phyloP scores from a whole-genome alignment of 306 rosid species.

The Corylus heterophylla region DNA sequence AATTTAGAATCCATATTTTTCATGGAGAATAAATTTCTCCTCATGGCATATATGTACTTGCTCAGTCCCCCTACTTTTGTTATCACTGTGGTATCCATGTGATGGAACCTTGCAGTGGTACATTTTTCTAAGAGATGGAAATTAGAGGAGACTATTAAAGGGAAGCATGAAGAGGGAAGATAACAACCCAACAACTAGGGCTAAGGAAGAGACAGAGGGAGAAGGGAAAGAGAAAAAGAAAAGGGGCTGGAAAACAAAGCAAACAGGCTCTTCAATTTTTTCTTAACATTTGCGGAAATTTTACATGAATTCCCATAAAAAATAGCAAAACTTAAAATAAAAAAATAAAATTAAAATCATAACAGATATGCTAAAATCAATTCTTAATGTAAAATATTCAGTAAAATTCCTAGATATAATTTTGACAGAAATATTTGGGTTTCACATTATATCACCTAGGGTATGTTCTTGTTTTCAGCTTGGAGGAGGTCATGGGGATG shows the following conservation, averaged over 20 bases:
- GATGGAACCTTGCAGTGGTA: no score
- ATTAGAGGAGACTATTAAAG: neutral
- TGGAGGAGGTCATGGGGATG: neutral
- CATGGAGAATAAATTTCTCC: no score
- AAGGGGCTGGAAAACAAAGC: neutral
- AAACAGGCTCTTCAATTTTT: neutral
- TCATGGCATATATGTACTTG: no score
- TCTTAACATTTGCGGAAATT: neutral
- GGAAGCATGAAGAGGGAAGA: neutral
- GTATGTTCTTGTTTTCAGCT: neutral
- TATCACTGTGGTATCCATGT: neutral
- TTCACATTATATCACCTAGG: neutral
- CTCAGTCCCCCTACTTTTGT: no score
- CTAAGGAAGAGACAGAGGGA: neutral
- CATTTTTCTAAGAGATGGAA: neutral
- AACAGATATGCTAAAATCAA: neutral
- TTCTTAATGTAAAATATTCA: no score
- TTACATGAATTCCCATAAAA: neutral
- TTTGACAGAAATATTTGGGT: neutral
- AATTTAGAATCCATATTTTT: no score
- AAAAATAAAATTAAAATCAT: neutral
- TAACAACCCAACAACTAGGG: neutral
- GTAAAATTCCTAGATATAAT: neutral
- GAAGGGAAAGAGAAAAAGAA: neutral
- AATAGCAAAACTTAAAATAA: neutral